Evolutionary conservation across 192 early-diverging fungal species (phyloP).

Genomic region (Entomortierella chlamydospora): DNA sequence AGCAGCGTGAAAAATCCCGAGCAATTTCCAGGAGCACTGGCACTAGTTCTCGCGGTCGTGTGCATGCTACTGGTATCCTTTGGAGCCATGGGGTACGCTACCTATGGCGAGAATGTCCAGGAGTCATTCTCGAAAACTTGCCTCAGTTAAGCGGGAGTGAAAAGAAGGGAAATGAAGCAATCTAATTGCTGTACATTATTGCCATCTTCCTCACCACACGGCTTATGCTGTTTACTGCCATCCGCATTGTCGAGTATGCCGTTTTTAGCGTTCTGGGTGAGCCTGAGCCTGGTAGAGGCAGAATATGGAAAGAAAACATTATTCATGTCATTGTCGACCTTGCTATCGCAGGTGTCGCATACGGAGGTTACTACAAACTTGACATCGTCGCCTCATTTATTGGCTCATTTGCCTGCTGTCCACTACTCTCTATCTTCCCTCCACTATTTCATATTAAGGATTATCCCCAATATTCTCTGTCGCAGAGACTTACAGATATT

Average conservation of each 20-base stretch:
- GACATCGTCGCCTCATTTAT: constrained; percentile 91
- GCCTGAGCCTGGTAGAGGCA: constrained; percentile 71
- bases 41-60: constrained; percentile 74
- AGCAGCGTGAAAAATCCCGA: constrained; percentile 86
- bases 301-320: constrained; percentile 82
- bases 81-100: constrained; percentile 82
- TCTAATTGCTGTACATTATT: constrained; percentile 87
- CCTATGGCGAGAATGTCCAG: constrained; percentile 85
- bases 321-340: constrained; percentile 74
- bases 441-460: constrained; percentile 79
- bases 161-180: constrained; percentile 65
- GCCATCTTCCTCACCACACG: constrained; percentile 92
- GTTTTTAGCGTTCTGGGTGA: constrained; percentile 66
- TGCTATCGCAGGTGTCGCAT: constrained; percentile 73
- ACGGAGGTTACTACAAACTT: constrained; percentile 79
- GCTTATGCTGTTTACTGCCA: constrained; percentile 87
- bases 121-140: constrained; percentile 86
- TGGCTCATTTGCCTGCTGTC: constrained; percentile 80
- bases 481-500: constrained; percentile 66
- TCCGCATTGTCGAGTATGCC: constrained; percentile 87
- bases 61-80: constrained; percentile 76
- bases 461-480: constrained; percentile 57
- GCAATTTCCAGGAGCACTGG: constrained; percentile 79
- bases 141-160: constrained; percentile 50
- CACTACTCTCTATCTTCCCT: constrained; percentile 87